phyloP scores from a whole-genome alignment of 139 green algal species.

The Bryopsis sp. region DNA sequence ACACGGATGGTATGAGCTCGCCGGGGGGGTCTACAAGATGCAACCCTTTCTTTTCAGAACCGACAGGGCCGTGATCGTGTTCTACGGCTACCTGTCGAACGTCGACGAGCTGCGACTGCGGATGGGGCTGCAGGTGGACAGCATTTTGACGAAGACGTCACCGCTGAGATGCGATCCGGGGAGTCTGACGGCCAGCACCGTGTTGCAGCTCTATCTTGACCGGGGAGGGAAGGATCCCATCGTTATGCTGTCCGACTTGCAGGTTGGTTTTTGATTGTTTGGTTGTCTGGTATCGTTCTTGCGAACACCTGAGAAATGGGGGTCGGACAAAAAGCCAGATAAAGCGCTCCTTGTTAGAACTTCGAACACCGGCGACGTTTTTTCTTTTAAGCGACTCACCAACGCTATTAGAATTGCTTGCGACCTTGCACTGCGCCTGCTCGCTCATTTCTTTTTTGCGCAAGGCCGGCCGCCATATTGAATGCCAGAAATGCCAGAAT shows the following conservation, averaged over 20 bases:
- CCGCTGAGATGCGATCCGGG: constrained; percentile 15
- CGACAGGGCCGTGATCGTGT: constrained; percentile 22
- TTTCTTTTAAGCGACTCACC: no score
- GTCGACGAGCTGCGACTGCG: constrained; percentile 34
- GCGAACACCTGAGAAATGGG: no score
- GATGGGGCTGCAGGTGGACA: neutral
- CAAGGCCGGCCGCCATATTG: no score
- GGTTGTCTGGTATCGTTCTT: no score
- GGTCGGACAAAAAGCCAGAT: no score
- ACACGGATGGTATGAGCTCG: neutral
- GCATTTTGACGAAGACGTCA: neutral
- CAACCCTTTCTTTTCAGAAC: constrained; percentile 14
- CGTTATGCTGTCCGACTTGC: constrained; percentile 62
- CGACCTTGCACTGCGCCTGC: no score
- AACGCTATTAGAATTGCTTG: no score
- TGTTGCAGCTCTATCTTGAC: constrained; percentile 38
- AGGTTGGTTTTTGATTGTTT: no score
- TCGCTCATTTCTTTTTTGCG: neutral
- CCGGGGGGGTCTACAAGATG: neutral
- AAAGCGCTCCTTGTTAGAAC: no score
- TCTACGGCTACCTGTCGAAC: constrained; percentile 44
- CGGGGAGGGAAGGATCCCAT: constrained; percentile 36
- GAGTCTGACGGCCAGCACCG: constrained; percentile 23
- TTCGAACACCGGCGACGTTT: no score
- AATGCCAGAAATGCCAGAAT: no score